Evolutionary conservation across 2,329 filamentous ascomycete species (phyloP).

Genomic region (Elsinoe australis): DNA sequence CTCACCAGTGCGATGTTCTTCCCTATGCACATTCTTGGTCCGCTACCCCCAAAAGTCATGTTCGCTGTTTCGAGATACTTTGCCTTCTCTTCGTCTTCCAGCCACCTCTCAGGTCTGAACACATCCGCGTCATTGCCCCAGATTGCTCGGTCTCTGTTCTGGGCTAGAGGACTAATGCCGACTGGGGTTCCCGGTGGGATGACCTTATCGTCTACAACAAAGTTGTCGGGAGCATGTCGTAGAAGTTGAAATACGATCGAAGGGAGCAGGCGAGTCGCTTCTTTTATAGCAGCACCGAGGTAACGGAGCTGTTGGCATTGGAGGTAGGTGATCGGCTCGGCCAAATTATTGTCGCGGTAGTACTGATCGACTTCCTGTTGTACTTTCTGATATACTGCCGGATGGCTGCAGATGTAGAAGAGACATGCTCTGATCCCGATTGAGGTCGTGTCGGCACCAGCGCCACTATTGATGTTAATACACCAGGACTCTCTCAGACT

Average conservation of each 20-base stretch:
- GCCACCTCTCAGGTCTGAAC: conserved; percentile 22
- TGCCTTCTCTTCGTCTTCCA: conserved; percentile 35
- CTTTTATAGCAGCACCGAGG: background rate
- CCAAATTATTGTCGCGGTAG: background rate
- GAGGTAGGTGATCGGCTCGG: conserved; percentile 1
- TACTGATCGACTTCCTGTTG: conserved; percentile 12
- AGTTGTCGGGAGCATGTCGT: background rate
- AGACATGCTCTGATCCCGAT: conserved; percentile 14
- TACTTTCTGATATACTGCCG: background rate
- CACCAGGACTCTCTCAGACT: no score
- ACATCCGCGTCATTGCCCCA: conserved; percentile 26
- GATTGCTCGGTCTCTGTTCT: conserved; percentile 19
- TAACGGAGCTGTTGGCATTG: conserved; percentile 26
- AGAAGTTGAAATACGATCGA: background rate
- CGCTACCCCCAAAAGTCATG: conserved; percentile 23
- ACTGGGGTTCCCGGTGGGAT: conserved; percentile 21
- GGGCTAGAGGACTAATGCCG: conserved; percentile 15
- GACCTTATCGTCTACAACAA: background rate
- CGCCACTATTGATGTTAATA: conserved; percentile 8
- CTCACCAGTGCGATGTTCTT: conserved; percentile 21
- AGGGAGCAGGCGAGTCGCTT: background rate
- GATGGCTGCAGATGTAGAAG: conserved; percentile 1
- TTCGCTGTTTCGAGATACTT: conserved; percentile 20
- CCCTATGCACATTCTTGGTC: conserved; percentile 22
- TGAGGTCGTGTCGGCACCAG: conserved; percentile 18